Conservation (phyloP, 2,329 filamentous ascomycete genomes). For the Fusarium beomiforme region DNA sequence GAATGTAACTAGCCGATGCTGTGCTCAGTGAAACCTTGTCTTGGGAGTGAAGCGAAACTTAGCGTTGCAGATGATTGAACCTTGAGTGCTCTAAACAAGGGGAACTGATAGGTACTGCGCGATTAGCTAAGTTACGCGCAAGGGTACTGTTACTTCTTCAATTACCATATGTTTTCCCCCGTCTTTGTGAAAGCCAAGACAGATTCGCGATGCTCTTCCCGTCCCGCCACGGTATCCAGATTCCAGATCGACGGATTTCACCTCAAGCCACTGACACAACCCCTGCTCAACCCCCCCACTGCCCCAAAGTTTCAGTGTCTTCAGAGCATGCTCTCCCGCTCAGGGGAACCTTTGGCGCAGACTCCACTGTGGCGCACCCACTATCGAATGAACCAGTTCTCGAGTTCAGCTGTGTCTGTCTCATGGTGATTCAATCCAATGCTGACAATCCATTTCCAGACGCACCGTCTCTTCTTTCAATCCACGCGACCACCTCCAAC, state of each 20-base stretch:
- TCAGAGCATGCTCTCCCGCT: conserved; percentile 17
- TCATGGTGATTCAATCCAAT: conserved; percentile 4
- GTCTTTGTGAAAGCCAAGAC: background rate
- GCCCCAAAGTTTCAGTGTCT: conserved; percentile 33
- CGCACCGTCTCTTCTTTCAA: conserved; percentile 12
- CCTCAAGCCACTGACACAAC: conserved; percentile 31
- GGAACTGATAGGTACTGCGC: too few species aligned
- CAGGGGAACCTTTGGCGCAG: conserved; percentile 14
- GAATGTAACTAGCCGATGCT: background rate
- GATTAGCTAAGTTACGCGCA: background rate
- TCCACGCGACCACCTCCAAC: background rate
- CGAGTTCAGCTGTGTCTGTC: background rate
- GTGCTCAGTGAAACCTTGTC: conserved; percentile 7
- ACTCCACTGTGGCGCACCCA: conserved; percentile 33
- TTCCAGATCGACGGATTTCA: conserved; percentile 19
- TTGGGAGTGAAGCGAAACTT: conserved; percentile 4
- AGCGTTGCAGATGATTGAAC: background rate
- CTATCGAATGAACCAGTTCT: conserved; percentile 9
- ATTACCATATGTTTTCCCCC: background rate
- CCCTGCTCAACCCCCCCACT: conserved; percentile 14
- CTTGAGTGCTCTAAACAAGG: background rate
- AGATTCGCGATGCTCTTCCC: conserved; percentile 21
- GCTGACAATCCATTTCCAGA: background rate
- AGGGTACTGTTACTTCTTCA: background rate
- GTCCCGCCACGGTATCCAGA: conserved; percentile 23